phyloP scores from a whole-genome alignment of 805 yeast genomes.

The Yamadazyma sp. region DNA sequence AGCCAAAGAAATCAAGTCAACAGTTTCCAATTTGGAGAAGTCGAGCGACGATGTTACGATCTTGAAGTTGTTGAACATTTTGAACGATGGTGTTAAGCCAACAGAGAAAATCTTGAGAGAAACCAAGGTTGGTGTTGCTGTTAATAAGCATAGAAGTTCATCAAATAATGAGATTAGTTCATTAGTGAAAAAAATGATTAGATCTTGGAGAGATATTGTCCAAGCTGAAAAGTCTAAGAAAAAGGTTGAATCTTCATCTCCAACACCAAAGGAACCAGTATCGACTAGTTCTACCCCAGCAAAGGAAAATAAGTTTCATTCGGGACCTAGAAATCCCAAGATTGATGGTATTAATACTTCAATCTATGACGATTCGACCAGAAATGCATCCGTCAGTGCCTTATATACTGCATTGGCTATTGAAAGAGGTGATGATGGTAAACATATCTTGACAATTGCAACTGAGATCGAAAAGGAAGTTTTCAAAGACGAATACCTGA shows the following conservation, averaged over 20 bases:
- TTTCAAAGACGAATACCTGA: conserved; percentile 55
- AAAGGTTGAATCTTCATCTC: conserved; percentile 17
- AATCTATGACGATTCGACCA: conserved; percentile 69
- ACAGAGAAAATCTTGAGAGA: conserved; percentile 84
- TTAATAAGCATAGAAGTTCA: conserved; percentile 78
- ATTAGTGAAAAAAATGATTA: conserved; percentile 78
- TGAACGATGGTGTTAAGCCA: conserved; percentile 74
- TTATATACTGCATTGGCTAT: conserved; percentile 86
- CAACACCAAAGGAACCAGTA: conserved; percentile 6
- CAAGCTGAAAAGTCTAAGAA: conserved; percentile 55
- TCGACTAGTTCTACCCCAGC: conserved; percentile 14
- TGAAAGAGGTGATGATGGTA: conserved; percentile 62
- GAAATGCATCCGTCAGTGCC: conserved; percentile 82
- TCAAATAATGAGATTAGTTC: conserved; percentile 63
- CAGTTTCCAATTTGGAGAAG: conserved; percentile 72
- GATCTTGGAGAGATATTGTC: conserved; percentile 87
- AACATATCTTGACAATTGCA: conserved; percentile 58
- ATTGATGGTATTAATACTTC: conserved; percentile 75
- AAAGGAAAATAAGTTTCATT: conserved; percentile 37
- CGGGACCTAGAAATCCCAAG: conserved; percentile 68
- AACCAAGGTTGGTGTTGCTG: conserved; percentile 96
- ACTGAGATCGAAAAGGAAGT: conserved; percentile 73
- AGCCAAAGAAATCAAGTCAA: conserved; percentile 66
- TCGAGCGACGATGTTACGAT: conserved; percentile 59
- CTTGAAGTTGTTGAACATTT: conserved; percentile 58